Base-by-base conservation (phyloP, 73 alveolate genomes). In the Paramecium octaurelia region DNA sequence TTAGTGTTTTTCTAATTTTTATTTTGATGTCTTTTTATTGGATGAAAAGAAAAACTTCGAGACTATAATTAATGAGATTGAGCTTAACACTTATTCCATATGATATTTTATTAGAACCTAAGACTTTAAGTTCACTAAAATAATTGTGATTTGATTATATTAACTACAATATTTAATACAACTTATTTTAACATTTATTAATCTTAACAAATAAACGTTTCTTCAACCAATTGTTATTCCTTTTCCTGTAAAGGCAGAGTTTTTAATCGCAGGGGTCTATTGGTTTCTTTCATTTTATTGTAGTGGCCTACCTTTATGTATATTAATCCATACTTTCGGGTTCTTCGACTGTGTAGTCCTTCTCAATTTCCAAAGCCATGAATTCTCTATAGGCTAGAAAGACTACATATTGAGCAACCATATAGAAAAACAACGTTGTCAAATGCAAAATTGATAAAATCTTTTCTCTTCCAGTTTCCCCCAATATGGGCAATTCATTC, bases 91-190 rank as follows among this genome's bases (percentile, higher is more conserved):
- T 76, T 7, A 76, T 76, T 16, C 89, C 71, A 9, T 76, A 42
- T 76, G 89, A 76, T 16, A 38, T 76, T 16, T 42, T 76, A 76
- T 4, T 76, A 21, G 89, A 76, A 21, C 27, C 89, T 16, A 76
- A 76, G 46, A 76, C 70, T 35, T 18, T 76, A 11, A 40, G 89
- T 42, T 18, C 71, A 8, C 29, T 40, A 10, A 76, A 76, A 43
- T 42, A 76, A 76, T 76, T 40, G 23, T 76, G 89, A 31, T 31
- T 23, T 11, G 8, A 59, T 29, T 4, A 24, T 59, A 16, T 21
- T 2, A 59, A 24, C 38, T 29, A 21, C 23, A 59, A 1, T 12
- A 12, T 40, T 48, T 1, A 48, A 14, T 48, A 14, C 59, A 48
- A 48, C 59, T 48, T 48, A 8, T 48, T 48, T 48, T 12, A 48